A percentile compares a stretch with the other conserved stretches of the same genome.
Conservation (phyloP, 2,329 filamentous ascomycete genomes). For the Monosporascus cannonballus region DNA sequence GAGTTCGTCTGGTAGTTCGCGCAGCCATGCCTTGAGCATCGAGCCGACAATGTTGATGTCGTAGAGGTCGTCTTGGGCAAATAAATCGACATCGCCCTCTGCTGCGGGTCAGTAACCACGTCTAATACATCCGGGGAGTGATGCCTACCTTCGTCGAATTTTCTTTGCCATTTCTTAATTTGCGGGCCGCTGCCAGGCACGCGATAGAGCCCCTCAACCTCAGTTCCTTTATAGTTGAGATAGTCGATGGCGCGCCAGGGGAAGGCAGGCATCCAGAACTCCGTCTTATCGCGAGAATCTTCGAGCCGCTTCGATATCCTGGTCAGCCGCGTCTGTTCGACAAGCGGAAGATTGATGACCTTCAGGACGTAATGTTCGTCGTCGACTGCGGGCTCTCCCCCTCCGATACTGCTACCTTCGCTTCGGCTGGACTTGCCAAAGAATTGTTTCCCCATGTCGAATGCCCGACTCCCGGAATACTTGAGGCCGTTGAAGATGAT, state of each 20-base stretch:
- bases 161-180: constrained; percentile 88
- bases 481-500: constrained; percentile 69
- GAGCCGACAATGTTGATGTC: constrained; percentile 96
- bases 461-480: constrained; percentile 65
- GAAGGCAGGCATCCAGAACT: constrained; percentile 97
- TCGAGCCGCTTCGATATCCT: constrained; percentile 86
- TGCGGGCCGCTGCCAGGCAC: constrained; percentile 86
- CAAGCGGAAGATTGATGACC: constrained; percentile 77
- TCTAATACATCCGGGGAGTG: not conserved
- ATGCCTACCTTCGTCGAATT: constrained; percentile 72
- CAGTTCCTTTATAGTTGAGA: constrained; percentile 87
- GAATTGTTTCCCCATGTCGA: constrained; percentile 75
- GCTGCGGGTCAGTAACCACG: constrained; percentile 13
- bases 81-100: constrained; percentile 87
- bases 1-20: constrained; percentile 89
- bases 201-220: constrained; percentile 88
- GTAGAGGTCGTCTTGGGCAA: constrained; percentile 80
- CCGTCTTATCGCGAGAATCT: constrained; percentile 87
- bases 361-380: constrained; percentile 80
- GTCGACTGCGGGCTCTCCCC: constrained; percentile 57
- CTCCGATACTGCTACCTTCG: constrained; percentile 50
- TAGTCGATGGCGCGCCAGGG: constrained; percentile 96
- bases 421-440: constrained; percentile 73
- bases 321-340: constrained; percentile 85
- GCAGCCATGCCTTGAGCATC: constrained; percentile 93